These are phyloP conservation scores for Paraurostyla sp. DNA, from an alignment of 73 alveolate species.

Conservation along the genomic window DNA sequence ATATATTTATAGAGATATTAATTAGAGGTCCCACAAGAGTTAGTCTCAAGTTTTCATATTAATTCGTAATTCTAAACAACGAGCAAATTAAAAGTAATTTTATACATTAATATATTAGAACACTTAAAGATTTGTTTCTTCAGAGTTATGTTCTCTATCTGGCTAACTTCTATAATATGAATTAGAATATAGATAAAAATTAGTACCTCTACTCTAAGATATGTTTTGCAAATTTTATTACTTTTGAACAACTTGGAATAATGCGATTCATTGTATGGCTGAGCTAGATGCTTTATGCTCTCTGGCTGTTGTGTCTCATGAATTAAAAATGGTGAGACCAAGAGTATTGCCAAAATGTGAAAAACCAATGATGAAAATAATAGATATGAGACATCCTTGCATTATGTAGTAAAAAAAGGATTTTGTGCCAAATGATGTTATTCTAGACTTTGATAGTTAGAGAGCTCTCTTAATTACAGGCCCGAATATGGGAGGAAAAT, in stretches of 20 bases:
- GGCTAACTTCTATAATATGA: background rate
- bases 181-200: background rate
- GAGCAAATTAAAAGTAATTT: slow-evolving; percentile 4
- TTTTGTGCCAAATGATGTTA: slow-evolving; percentile 79
- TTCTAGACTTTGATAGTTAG: slow-evolving; percentile 63
- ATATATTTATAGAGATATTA: slow-evolving; percentile 15
- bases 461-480: slow-evolving; percentile 86
- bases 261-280: slow-evolving; percentile 58
- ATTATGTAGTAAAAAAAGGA: background rate
- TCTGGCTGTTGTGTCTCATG: slow-evolving; percentile 29
- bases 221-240: slow-evolving; percentile 54
- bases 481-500: slow-evolving; percentile 98
- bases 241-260: slow-evolving; percentile 38
- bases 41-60: background rate
- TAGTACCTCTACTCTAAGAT: slow-evolving; percentile 1
- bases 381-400: slow-evolving; percentile 51
- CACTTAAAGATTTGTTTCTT: background rate
- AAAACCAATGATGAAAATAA: background rate
- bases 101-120: background rate
- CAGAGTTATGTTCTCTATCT: background rate
- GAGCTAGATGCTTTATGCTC: slow-evolving; percentile 66
- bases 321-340: slow-evolving; percentile 40
- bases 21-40: slow-evolving; percentile 45
- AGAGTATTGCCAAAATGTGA: background rate
- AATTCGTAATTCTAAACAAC: background rate